phyloP scores from a whole-genome alignment of 169 alveolate species.

The Eimeria brunetti region DNA sequence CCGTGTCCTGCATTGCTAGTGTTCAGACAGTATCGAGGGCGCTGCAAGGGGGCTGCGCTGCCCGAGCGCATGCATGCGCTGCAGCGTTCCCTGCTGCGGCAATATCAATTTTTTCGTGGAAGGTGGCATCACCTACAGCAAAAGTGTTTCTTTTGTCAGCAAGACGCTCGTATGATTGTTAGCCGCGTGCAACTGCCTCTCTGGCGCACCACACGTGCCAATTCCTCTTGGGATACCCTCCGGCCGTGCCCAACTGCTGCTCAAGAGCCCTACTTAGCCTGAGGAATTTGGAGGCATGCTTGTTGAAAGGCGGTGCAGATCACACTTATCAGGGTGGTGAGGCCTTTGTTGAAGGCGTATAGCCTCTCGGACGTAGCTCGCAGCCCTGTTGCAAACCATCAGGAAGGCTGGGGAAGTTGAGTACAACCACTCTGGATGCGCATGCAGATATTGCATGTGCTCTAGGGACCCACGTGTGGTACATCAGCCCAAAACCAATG shows the following conservation, averaged over 20 bases:
- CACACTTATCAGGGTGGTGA: not conserved
- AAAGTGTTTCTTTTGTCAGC: not conserved
- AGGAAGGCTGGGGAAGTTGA: not conserved
- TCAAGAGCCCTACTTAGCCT: not conserved
- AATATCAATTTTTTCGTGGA: not conserved
- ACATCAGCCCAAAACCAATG: constrained; percentile 24
- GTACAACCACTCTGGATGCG: not conserved
- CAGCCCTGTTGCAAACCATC: not conserved
- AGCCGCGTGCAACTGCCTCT: not conserved
- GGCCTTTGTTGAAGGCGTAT: not conserved
- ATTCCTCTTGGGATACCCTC: not conserved
- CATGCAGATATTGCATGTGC: not conserved
- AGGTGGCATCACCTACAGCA: no score
- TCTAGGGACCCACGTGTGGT: not conserved
- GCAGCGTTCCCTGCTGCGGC: not conserved
- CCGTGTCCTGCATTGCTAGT: not conserved
- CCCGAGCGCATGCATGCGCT: constrained; percentile 62
- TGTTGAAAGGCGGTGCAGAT: not conserved
- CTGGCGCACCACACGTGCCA: not conserved
- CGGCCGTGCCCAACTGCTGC: not conserved
- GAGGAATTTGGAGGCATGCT: not conserved
- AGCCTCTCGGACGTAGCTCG: not conserved
- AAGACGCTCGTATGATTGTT: not conserved
- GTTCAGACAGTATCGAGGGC: constrained; percentile 9
- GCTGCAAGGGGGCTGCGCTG: constrained; percentile 35